phyloP scores from a whole-genome alignment of 2,329 filamentous ascomycete genomes.

The Fusarium papillatum region DNA sequence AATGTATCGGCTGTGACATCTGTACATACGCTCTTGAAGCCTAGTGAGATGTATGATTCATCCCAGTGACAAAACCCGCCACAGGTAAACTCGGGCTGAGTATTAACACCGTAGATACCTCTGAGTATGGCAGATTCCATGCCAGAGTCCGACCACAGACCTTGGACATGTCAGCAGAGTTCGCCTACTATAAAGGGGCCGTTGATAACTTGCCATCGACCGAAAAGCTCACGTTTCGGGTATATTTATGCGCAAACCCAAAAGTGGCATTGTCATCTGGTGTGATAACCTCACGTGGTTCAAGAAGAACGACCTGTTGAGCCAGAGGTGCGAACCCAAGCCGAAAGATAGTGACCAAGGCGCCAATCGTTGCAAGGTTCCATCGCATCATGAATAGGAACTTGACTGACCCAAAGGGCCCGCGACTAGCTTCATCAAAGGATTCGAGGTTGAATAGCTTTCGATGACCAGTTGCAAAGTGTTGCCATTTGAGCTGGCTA shows the following conservation, averaged over 20 bases:
- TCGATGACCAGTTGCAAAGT: constrained; percentile 9
- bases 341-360: constrained; percentile 14
- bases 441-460: constrained; percentile 4
- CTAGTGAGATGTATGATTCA: constrained; percentile 7
- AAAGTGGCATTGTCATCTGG: constrained; percentile 4
- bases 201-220: background rate
- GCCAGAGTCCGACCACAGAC: background rate
- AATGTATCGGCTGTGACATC: constrained; percentile 10
- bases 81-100: constrained; percentile 6
- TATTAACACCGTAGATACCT: constrained; percentile 17
- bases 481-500: constrained; percentile 27
- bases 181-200: background rate
- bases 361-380: constrained; percentile 25
- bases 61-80: constrained; percentile 19
- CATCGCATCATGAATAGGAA: constrained; percentile 13
- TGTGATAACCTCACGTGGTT: background rate
- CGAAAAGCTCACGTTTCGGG: too few species aligned
- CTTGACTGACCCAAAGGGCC: constrained; percentile 12
- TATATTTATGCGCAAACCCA: constrained; percentile 14
- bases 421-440: constrained; percentile 25
- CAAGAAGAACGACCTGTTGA: constrained; percentile 12
- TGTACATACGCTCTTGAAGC: constrained; percentile 15
- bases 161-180: background rate
- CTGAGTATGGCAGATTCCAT: constrained; percentile 22
- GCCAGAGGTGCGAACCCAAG: constrained; percentile 15